Base-by-base conservation (phyloP, 2,329 filamentous ascomycete species). In the Canariomyces notabilis region DNA sequence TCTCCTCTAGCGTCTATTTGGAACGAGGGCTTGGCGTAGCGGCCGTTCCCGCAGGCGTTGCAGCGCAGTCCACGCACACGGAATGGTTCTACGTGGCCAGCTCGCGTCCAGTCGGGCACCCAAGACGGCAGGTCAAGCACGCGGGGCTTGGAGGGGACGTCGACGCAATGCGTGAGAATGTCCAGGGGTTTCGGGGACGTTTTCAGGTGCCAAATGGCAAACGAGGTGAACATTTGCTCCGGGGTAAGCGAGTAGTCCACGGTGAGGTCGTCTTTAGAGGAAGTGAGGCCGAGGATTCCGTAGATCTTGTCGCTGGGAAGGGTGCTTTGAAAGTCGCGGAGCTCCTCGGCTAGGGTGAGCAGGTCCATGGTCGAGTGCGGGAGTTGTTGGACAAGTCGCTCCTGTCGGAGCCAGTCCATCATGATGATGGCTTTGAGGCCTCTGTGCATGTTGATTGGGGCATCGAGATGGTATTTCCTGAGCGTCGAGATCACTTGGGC, bases 271-370 rank as follows among this genome's bases (percentile, higher is more conserved):
- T 36, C 32, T 2, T 36, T 37, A 6, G 26, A 5, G 32, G 15
- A n/a, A 6, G 41, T 44, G 3, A 44, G 34, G 32, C 34, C 34
- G 8, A 37, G 15, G n/a, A 44, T 31, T 6, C 32, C 41, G 19
- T 44, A 44, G 41, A 44, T 26, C 32, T 44, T 44, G 19, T 44
- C 41, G 15, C 32, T 26, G 15, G 41, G 14, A 8, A 44, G 19
- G 19, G 41, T 44, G 20, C 41, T 44, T 20, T 44, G 14, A 20
- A 44, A 37, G n/a, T 20, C 32, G 9, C 41, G 41, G 9, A 44
- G 31, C 34, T 37, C 32, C n/a, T 44, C 41, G 12, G 35, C 31
- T 6, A 44, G 19, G 3, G 39, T 42, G 2, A 42, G 29, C 4
- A 42, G 18, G 7, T 16, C n/a, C 26, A 21, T 42, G 5, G 8